Conservation (phyloP, 1,284 basidiomycete species). For the Bjerkandera adusta region DNA sequence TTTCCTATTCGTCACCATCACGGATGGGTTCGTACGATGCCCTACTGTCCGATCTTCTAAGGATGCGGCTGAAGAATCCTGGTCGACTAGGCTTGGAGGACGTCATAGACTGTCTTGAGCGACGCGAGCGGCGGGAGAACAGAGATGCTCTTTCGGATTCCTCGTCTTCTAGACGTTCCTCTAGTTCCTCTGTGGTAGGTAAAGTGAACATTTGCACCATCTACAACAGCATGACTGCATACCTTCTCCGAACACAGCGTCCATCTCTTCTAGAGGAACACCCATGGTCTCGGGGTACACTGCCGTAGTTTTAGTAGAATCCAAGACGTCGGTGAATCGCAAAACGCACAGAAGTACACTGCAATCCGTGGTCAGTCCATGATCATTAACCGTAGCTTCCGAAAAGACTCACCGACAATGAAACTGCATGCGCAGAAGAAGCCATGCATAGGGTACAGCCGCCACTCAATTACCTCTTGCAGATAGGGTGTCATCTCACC, state of each 20-base stretch:
- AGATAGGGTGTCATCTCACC: conserved; percentile 88
- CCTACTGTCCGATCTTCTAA: conserved; percentile 44
- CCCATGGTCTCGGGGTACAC: conserved; percentile 85
- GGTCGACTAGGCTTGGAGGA: conserved; percentile 23
- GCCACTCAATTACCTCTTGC: conserved; percentile 90
- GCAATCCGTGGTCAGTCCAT: conserved; percentile 20
- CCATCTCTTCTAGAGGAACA: conserved; percentile 81
- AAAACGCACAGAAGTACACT: conserved; percentile 73
- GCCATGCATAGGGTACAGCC: conserved; percentile 94
- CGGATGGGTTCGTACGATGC: conserved; percentile 54
- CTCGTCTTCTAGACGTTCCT: conserved; percentile 67
- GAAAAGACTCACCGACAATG: conserved; percentile 55
- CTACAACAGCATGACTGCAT: conserved; percentile 3
- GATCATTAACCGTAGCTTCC: conserved; percentile 6
- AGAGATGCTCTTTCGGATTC: conserved; percentile 67
- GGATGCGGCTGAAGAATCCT: conserved; percentile 50
- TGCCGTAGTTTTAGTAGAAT: conserved; percentile 28
- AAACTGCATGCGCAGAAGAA: conserved; percentile 92
- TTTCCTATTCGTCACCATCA: conserved; percentile 61
- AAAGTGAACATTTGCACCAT: not conserved
- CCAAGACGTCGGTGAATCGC: not conserved
- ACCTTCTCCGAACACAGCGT: conserved; percentile 82
- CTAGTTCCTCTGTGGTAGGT: conserved; percentile 43
- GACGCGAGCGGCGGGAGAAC: conserved; percentile 38
- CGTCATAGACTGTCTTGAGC: conserved; percentile 33